Conservation (phyloP, 1,139 yeast genomes). For the Hansenula lynferdii region DNA sequence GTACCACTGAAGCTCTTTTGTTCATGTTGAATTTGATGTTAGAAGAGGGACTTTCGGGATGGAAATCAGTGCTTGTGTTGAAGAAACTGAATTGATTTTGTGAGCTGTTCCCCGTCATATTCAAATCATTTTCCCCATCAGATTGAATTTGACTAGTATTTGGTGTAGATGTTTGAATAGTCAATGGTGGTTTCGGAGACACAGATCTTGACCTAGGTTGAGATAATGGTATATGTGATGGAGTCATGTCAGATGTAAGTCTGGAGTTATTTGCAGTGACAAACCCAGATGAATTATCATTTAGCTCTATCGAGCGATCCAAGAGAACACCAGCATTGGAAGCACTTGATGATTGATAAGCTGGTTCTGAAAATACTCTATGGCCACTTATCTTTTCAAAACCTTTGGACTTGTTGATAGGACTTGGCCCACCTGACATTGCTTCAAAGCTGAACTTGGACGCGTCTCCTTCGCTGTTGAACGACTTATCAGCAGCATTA, state of each 20-base stretch:
- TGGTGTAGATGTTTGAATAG: constrained; percentile 21
- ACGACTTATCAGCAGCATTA: constrained; percentile 4
- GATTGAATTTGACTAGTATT: constrained; percentile 2
- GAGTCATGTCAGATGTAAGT: constrained; percentile 1
- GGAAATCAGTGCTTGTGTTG: constrained; percentile 17
- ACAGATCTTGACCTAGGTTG: neutral
- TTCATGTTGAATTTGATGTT: constrained; percentile 1
- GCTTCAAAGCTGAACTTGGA: constrained; percentile 18
- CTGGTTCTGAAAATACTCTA: constrained; percentile 1
- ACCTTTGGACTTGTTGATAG: neutral
- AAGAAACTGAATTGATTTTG: constrained; percentile 18
- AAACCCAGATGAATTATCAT: constrained; percentile 14
- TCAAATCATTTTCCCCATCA: neutral
- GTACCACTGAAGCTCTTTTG: constrained; percentile 6
- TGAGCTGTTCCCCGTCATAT: constrained; percentile 1
- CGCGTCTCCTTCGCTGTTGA: constrained; percentile 11
- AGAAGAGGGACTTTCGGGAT: constrained; percentile 10
- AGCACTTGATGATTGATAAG: too few relatives aligned
- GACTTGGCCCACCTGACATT: neutral
- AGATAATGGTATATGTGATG: constrained; percentile 3
- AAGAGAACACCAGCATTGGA: too few relatives aligned
- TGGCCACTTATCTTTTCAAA: too few relatives aligned
- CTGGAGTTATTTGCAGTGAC: constrained; percentile 3
- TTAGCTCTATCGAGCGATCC: too few relatives aligned
- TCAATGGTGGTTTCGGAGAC: constrained; percentile 15